Base-by-base conservation (phyloP, 306 rosid genomes). In the Pterocarpus santalinus region DNA sequence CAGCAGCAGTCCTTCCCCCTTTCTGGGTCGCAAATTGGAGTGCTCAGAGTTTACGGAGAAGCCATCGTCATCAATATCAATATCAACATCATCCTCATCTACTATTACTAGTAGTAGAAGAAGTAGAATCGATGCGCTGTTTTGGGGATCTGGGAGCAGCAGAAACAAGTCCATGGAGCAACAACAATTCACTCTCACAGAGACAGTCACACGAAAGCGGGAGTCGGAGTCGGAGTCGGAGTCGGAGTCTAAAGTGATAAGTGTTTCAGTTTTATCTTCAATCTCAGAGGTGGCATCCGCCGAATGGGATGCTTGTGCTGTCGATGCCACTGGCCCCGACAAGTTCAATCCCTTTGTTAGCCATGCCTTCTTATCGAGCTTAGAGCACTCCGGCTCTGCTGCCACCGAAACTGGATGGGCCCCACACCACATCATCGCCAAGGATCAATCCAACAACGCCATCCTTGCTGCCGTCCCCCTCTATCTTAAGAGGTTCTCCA, bases 371-470 rank as follows among this genome's bases (percentile, higher is more conserved):
- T 85, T 95, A 36, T 95, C 97, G 0, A 80, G 87, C 82, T 88
- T 95, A 43, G 99, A 95, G 64, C 80, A 76, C 75, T 84, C 99
- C 1, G 89, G 85, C 61, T 90, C 85, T 65, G 94, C 97, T 0
- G 91, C 85, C 61, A 89, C 85, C 90, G 92, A 93, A 80, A 95
- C 97, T 8, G 97, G 99, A 56, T 95, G 99, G 99, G 84, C 51
- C 60, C 97, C 99, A 8, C 81, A 83, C 76, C 99, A 93, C 76
- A 68, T 95, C 62, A 55, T 95, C 80, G 99, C 94, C 3, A 88
- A 82, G 82, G 98, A 90, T 78, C 85, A 86, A 69, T 13, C 60
- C 36, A 38, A 32, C 60, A 72, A 80, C 52, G 75, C 78, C 38
- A 35, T 89, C 76, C 39, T 95, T n/a, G 97, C 89, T 52, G 99